These are phyloP conservation scores for Candida loeiensis DNA, from an alignment of 805 yeast species.

Conservation along the genomic window DNA sequence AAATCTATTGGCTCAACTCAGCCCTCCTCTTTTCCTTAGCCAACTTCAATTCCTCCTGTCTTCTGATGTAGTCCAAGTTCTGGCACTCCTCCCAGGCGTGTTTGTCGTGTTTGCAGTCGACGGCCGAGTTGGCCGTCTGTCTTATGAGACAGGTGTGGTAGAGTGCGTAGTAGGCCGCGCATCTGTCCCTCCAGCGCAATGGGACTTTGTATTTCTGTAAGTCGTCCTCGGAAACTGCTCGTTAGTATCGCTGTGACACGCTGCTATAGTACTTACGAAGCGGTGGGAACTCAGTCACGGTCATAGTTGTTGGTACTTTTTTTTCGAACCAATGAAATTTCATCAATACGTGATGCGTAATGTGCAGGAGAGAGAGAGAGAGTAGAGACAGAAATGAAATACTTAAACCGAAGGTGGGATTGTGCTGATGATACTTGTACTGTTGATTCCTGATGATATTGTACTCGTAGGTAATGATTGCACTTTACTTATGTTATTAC, in stretches of 20 bases:
- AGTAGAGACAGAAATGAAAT: not conserved
- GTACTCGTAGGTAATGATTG: too few relatives aligned
- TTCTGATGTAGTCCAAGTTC: constrained; percentile 74
- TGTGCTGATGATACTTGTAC: too few relatives aligned
- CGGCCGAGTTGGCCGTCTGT: constrained; percentile 40
- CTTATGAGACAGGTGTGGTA: constrained; percentile 43
- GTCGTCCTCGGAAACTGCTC: constrained; percentile 73
- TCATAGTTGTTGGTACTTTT: constrained; percentile 8
- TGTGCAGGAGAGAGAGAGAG: not conserved
- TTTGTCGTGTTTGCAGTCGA: constrained; percentile 69
- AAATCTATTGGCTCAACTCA: constrained; percentile 13
- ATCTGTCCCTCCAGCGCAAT: constrained; percentile 76
- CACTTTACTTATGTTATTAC: too few relatives aligned
- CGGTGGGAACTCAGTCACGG: constrained; percentile 42
- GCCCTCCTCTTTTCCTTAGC: constrained; percentile 43
- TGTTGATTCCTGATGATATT: too few relatives aligned
- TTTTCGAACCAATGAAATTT: constrained; percentile 15
- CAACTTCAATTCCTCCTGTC: constrained; percentile 67
- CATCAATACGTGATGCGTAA: constrained; percentile 5
- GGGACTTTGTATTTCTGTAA: constrained; percentile 79
- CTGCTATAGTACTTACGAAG: constrained; percentile 31
- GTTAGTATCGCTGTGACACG: not conserved
- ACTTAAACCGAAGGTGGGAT: too few relatives aligned
- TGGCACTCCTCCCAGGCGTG: constrained; percentile 86
- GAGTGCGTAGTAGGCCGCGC: constrained; percentile 56